Evolutionary conservation across 2,329 filamentous ascomycete species (phyloP).

Genomic region (Diplocarpon mali): DNA sequence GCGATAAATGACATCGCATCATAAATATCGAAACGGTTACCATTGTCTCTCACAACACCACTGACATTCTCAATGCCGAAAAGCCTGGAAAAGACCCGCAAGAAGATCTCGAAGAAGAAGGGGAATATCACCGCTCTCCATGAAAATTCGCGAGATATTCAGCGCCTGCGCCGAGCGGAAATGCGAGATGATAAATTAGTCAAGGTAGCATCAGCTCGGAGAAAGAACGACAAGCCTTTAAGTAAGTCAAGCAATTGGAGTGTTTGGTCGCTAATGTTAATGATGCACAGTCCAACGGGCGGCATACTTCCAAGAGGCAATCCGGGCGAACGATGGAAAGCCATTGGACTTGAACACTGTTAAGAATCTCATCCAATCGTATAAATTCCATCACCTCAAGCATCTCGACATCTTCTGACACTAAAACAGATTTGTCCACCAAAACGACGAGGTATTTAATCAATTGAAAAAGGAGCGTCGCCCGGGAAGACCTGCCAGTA

Average conservation of each 20-base stretch:
- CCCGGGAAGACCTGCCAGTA: conserved; percentile 66
- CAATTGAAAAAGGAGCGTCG: conserved; percentile 58
- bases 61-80: conserved; percentile 53
- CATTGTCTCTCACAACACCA: conserved; percentile 3
- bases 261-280: conserved; percentile 8
- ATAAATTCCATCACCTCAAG: conserved; percentile 31
- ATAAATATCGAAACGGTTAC: too few species aligned
- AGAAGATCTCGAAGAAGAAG: conserved; percentile 83
- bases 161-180: conserved; percentile 66
- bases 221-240: conserved; percentile 64
- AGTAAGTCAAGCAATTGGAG: conserved; percentile 34
- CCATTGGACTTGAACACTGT: conserved; percentile 45
- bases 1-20: conserved; percentile 8
- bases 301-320: conserved; percentile 59
- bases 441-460: conserved; percentile 60
- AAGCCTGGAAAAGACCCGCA: conserved; percentile 71
- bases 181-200: conserved; percentile 74
- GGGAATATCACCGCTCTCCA: conserved; percentile 66
- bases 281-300: conserved; percentile 48
- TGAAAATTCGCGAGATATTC: conserved; percentile 78
- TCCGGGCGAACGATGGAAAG: conserved; percentile 39
- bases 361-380: conserved; percentile 52
- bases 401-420: conserved; percentile 2
- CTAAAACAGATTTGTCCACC: conserved; percentile 47
- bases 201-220: conserved; percentile 56